Evolutionary conservation across 106 monocot genomes (phyloP).

Genomic region (Xerophyta viscosa): DNA sequence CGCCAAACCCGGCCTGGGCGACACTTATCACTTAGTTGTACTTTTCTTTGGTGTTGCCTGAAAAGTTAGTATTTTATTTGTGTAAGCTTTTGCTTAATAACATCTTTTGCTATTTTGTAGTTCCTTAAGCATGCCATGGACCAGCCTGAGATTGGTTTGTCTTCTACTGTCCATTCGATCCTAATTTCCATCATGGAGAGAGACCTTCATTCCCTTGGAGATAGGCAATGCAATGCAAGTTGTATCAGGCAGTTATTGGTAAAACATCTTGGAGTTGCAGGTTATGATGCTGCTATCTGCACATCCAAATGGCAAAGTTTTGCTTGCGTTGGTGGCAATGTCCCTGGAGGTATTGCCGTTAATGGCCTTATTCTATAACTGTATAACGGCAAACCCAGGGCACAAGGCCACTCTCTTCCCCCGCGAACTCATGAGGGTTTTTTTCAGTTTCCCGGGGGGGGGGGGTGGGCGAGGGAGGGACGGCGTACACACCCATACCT

Average conservation of each 20-base stretch:
- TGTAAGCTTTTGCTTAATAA: too few relatives aligned
- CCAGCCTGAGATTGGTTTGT: slow-evolving; percentile 50
- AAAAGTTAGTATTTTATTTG: too few relatives aligned
- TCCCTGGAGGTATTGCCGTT: slow-evolving; percentile 71
- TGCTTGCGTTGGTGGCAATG: slow-evolving; percentile 28
- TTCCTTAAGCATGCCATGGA: slow-evolving; percentile 42
- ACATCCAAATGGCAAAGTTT: slow-evolving; percentile 72
- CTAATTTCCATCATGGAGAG: slow-evolving; percentile 59
- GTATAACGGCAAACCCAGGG: too few relatives aligned
- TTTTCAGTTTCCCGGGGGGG: too few relatives aligned
- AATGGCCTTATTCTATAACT: too few relatives aligned
- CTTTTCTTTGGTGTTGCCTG: too few relatives aligned
- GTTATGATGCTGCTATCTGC: slow-evolving; percentile 85
- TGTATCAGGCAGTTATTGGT: slow-evolving; percentile 63
- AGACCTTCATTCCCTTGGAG: slow-evolving; percentile 27
- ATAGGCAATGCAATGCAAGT: slow-evolving; percentile 55
- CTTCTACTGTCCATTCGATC: slow-evolving; percentile 49
- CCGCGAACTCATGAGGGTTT: too few relatives aligned
- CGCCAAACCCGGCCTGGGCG: too few relatives aligned
- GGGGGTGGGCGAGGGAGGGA: too few relatives aligned
- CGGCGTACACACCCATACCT: too few relatives aligned
- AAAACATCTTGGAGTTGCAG: slow-evolving; percentile 56
- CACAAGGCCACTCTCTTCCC: too few relatives aligned
- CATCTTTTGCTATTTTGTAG: slow-evolving; percentile 26
- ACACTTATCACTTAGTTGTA: too few relatives aligned